Evolutionary conservation across 352 stramenopile genomes (phyloP).

Genomic region (Pythium aphanidermatum): DNA sequence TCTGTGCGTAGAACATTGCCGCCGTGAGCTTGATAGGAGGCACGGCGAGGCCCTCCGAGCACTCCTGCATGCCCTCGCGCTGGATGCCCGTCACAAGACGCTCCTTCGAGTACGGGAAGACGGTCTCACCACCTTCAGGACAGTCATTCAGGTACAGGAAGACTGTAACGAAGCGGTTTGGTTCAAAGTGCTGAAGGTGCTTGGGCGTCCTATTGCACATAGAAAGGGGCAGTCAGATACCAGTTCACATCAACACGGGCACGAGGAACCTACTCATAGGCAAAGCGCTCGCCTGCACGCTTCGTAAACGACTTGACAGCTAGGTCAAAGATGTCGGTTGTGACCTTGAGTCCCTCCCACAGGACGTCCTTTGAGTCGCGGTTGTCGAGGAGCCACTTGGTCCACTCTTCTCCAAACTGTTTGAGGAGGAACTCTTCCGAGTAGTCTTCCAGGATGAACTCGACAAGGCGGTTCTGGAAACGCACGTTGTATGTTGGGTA

Average conservation of each 20-base stretch:
- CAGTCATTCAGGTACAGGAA: slow-evolving; percentile 95
- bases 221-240: background rate
- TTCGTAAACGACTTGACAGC: slow-evolving; percentile 43
- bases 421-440: slow-evolving; percentile 29
- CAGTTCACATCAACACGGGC: background rate
- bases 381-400: slow-evolving; percentile 46
- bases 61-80: slow-evolving; percentile 58
- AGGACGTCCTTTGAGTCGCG: slow-evolving; percentile 42
- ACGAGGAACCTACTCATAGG: slow-evolving; percentile 26
- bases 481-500: slow-evolving; percentile 55
- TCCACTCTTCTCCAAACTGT: slow-evolving; percentile 33
- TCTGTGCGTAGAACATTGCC: slow-evolving; percentile 71
- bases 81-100: slow-evolving; percentile 48
- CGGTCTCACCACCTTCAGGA: slow-evolving; percentile 89
- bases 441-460: slow-evolving; percentile 46
- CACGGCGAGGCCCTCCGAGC: slow-evolving; percentile 55
- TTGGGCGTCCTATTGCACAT: slow-evolving; percentile 25
- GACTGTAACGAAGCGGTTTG: slow-evolving; percentile 92
- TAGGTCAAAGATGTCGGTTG: slow-evolving; percentile 34
- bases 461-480: slow-evolving; percentile 50
- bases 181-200: slow-evolving; percentile 53
- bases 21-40: slow-evolving; percentile 57
- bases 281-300: slow-evolving; percentile 33
- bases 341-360: slow-evolving; percentile 32
- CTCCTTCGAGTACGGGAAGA: slow-evolving; percentile 86